These are phyloP conservation scores for Petunia axillaris DNA, from an alignment of 257 asterid genomes.

Conservation along the genomic window DNA sequence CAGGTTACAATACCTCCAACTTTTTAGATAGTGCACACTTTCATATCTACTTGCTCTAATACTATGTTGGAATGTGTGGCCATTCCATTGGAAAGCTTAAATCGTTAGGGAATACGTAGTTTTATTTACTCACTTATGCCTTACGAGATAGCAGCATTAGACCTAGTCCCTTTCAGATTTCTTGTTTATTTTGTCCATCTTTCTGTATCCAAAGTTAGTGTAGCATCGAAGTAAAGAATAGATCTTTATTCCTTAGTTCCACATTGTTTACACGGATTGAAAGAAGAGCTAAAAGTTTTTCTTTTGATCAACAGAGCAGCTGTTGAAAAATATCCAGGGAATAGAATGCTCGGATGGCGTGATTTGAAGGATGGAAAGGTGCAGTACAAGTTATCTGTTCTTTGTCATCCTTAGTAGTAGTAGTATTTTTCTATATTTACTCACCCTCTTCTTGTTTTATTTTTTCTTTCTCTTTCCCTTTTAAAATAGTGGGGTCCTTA, in stretches of 20 bases:
- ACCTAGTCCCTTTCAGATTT: neutral
- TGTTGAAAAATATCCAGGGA: conserved; percentile 63
- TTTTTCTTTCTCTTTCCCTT: conserved; percentile 18
- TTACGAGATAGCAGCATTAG: neutral
- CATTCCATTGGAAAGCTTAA: neutral
- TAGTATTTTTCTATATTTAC: neutral
- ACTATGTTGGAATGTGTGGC: neutral
- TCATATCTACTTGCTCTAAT: neutral
- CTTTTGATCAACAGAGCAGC: conserved; percentile 57
- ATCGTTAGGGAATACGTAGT: neutral
- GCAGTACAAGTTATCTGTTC: conserved; percentile 13
- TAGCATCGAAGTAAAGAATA: neutral
- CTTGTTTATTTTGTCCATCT: conserved; percentile 9
- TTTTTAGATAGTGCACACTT: neutral
- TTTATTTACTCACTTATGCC: neutral
- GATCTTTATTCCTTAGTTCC: neutral
- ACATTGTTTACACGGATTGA: neutral
- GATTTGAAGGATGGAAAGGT: conserved; percentile 59
- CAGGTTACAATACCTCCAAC: conserved; percentile 45
- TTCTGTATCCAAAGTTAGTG: neutral
- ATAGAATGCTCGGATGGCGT: conserved; percentile 95
- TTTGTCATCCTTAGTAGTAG: neutral
- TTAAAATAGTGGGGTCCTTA: conserved; percentile 83
- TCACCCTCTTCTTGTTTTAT: neutral
- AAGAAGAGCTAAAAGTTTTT: neutral